Conservation (phyloP, 2,329 filamentous ascomycete species). For the Xylariaceae sp. region DNA sequence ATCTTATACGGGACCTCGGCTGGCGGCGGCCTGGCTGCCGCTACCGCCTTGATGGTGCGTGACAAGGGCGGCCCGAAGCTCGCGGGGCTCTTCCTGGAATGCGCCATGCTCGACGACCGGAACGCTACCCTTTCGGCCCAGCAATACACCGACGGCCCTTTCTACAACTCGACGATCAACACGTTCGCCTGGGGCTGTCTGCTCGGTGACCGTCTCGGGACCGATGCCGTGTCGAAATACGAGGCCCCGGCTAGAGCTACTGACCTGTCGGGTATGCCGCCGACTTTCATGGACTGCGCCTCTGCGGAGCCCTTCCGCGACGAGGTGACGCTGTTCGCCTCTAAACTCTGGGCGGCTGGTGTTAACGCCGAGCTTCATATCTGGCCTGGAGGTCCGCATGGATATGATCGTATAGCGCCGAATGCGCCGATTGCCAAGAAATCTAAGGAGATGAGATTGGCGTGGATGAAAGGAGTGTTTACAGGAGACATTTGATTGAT, state of each 20-base stretch:
- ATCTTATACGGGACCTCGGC: conserved; percentile 52
- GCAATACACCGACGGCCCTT: conserved; percentile 30
- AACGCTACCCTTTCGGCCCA: conserved; percentile 28
- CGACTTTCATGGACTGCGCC: conserved; percentile 34
- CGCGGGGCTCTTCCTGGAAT: conserved; percentile 35
- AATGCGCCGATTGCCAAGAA: conserved; percentile 28
- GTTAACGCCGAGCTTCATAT: conserved; percentile 34
- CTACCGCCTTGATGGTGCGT: conserved; percentile 44
- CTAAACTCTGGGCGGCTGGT: conserved; percentile 31
- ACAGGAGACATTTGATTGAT: conserved; percentile 15
- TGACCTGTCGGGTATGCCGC: conserved; percentile 29
- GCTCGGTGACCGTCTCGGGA: conserved; percentile 27
- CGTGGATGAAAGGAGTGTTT: conserved; percentile 29
- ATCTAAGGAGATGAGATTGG: conserved; percentile 27
- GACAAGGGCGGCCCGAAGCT: conserved; percentile 34
- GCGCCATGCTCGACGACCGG: conserved; percentile 40
- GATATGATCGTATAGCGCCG: conserved; percentile 30
- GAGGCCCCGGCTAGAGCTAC: conserved; percentile 29
- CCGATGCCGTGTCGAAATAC: conserved; percentile 29
- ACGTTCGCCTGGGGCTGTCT: conserved; percentile 31
- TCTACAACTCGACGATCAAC: conserved; percentile 30
- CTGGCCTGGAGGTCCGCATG: conserved; percentile 32
- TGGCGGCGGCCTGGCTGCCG: conserved; percentile 52
- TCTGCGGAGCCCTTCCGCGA: conserved; percentile 33
- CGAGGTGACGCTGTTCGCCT: conserved; percentile 32